phyloP scores from a whole-genome alignment of 1,284 basidiomycete species.

The Heterobasidion occidentale region DNA sequence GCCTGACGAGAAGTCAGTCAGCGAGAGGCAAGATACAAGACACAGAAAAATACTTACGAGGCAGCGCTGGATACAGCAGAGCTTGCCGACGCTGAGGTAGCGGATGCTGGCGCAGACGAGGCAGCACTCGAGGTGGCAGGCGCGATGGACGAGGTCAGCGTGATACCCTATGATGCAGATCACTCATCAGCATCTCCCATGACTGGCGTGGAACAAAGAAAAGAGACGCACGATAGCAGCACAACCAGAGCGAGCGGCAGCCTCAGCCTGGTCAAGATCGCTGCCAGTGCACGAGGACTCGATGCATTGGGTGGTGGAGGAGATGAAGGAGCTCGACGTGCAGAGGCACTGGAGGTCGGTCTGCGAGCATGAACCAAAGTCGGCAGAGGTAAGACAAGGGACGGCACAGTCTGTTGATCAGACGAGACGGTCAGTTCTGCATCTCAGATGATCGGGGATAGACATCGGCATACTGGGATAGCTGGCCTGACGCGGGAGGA shows the following conservation, averaged over 20 bases:
- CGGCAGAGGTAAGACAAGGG: constrained; percentile 34
- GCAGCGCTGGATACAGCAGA: neutral
- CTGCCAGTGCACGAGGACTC: constrained; percentile 30
- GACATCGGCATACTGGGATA: constrained; percentile 29
- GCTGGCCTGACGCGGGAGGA: constrained; percentile 20
- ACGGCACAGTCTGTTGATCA: constrained; percentile 35
- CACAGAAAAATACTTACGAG: neutral
- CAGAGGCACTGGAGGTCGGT: constrained; percentile 48
- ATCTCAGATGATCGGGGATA: neutral
- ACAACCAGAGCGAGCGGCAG: constrained; percentile 37
- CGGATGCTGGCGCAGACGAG: neutral
- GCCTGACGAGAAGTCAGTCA: neutral
- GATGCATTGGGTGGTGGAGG: constrained; percentile 40
- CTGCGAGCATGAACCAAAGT: constrained; percentile 31
- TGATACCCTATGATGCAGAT: neutral
- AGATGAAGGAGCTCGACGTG: constrained; percentile 35
- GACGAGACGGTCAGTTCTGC: neutral
- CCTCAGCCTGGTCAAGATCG: constrained; percentile 40
- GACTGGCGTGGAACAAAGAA: neutral
- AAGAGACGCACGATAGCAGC: constrained; percentile 37
- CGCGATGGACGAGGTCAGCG: constrained; percentile 1
- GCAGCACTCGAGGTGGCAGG: neutral
- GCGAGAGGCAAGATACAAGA: neutral
- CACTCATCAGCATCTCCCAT: neutral
- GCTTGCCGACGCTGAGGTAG: neutral